A percentile compares a stretch with the other conserved stretches of the same genome.
Evolutionary conservation across 441 rosid genomes (phyloP).

Genomic region (Pelargonium citronellum): DNA sequence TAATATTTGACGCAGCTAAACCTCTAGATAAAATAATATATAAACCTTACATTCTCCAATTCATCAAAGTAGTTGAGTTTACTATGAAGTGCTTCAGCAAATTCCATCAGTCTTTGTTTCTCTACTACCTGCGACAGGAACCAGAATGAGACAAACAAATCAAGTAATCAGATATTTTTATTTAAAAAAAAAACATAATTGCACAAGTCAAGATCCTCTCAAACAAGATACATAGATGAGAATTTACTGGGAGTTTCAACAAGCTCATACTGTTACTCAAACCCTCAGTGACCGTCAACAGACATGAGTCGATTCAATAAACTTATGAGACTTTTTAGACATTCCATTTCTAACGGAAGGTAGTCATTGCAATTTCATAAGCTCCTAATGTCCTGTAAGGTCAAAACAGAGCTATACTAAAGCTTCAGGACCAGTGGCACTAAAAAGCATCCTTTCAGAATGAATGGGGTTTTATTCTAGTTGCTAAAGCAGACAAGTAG

Average conservation of each 20-base stretch:
- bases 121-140: slow-evolving; percentile 57
- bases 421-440: neutral
- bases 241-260: neutral
- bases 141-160: slow-evolving; percentile 16
- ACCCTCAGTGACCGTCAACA: neutral
- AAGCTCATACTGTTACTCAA: slow-evolving; percentile 2
- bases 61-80: slow-evolving; percentile 96
- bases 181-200: neutral
- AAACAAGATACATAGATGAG: neutral
- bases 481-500: slow-evolving; percentile 6
- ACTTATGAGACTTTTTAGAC: neutral
- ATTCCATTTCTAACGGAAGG: neutral
- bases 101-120: slow-evolving; percentile 84
- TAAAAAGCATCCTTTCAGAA: neutral
- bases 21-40: slow-evolving; percentile 33
- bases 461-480: neutral
- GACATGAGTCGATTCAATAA: neutral
- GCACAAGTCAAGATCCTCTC: slow-evolving; percentile 3
- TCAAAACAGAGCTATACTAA: neutral
- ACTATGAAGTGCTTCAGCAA: slow-evolving; percentile 87
- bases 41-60: slow-evolving; percentile 98
- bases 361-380: neutral
- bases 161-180: neutral
- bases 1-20: slow-evolving; percentile 12
- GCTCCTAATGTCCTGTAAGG: neutral